Conservation (phyloP, 208 protist genomes). For the Leishmania turanica region DNA sequence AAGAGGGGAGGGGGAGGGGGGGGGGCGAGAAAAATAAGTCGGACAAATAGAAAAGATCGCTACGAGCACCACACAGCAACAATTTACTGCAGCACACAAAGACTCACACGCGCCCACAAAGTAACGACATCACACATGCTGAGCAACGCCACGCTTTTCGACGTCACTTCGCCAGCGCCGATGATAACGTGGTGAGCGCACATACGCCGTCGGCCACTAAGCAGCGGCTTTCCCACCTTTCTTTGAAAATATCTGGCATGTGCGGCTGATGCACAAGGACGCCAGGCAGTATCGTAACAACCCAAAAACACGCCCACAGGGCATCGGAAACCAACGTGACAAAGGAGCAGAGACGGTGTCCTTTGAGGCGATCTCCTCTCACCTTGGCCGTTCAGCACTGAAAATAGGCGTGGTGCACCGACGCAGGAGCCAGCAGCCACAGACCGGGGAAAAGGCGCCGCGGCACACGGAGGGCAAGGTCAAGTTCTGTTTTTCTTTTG, state of each 20-base stretch:
- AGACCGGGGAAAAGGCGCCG: not conserved
- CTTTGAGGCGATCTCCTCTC: too few relatives aligned
- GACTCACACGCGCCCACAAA: not conserved
- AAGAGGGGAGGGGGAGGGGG: too few relatives aligned
- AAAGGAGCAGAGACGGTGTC: not conserved
- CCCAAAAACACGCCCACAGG: not conserved
- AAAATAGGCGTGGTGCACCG: not conserved
- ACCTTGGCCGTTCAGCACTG: not conserved
- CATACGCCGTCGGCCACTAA: not conserved
- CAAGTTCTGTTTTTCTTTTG: not conserved
- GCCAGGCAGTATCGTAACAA: not conserved
- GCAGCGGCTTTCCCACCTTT: not conserved
- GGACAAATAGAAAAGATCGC: not conserved
- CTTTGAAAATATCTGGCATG: not conserved
- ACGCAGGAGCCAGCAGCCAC: not conserved
- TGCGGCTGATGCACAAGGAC: not conserved
- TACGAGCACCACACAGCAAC: not conserved
- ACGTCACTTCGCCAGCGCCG: not conserved
- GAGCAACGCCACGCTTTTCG: not conserved
- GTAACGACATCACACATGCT: not conserved
- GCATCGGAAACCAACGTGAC: not conserved
- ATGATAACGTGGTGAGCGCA: not conserved
- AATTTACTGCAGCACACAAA: not conserved
- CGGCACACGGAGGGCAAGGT: not conserved
- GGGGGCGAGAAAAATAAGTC: not conserved